Base-by-base conservation (phyloP, 345 rosid genomes). In the Erysimum cheiranthoides region DNA sequence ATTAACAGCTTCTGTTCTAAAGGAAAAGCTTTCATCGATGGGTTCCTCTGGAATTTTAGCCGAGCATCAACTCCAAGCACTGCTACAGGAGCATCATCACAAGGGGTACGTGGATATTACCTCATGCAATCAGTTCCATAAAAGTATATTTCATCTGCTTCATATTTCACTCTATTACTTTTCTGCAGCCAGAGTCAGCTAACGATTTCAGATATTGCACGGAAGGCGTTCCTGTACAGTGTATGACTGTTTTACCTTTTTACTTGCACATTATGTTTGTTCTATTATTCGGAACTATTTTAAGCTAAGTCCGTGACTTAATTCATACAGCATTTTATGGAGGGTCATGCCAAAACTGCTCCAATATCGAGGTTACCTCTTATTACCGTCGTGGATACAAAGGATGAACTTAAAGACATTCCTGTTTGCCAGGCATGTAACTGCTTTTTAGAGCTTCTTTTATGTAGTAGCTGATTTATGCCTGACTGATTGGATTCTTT, bases 21-120 rank as follows among this genome's bases (percentile, higher is more conserved):
- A 92, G 88, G 97, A 92, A 78, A 95, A 89, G 79, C 99, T 95
- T 58, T 79, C 93, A 69, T 84, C 89, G 38, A 83, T 95, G 89
- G 99, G 98, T 61, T 84, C 98, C 50, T 95, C 98, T 51, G 99
- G 99, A 82, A 87, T 95, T 82, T 85, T 95, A 76, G 99, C 99
- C 43, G 99, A 95, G 68, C 97, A 95, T 84, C 99, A 95, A 83
- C 97, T 95, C 80, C 97, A 95, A 84, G 88, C 99, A 60, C 88
- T 88, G 77, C 77, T 95, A 77, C 98, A 90, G 66, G 99, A 95
- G 85, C 88, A 92, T 74, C 80, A 86, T 78, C 76, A 86, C 76
- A 95, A 89, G 85, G 99, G 99, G 99, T 90, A 71, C 73, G 92
- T 83, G 43, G 25, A 50, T 61, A n/a, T 34, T 28, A 40, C 16